Evolutionary conservation across 805 yeast species (phyloP).

Genomic region (Ogataea polymorpha): DNA sequence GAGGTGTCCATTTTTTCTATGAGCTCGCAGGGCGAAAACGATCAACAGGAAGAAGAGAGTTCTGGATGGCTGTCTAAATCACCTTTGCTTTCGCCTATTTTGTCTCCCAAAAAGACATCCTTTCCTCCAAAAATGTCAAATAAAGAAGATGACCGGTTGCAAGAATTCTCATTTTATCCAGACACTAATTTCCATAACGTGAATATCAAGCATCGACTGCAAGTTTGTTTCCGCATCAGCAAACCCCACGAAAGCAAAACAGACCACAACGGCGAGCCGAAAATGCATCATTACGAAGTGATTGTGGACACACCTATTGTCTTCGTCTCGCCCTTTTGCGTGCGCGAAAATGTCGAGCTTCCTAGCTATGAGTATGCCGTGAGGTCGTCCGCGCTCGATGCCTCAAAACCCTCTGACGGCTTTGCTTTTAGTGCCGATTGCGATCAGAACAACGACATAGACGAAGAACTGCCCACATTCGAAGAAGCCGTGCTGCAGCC

Average conservation of each 20-base stretch:
- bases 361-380: slow-evolving; percentile 38
- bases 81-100: slow-evolving; percentile 18
- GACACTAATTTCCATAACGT: slow-evolving; percentile 64
- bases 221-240: slow-evolving; percentile 65
- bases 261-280: slow-evolving; percentile 32
- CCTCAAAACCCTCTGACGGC: not conserved
- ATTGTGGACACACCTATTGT: slow-evolving; percentile 75
- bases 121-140: slow-evolving; percentile 10
- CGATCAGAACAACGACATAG: slow-evolving; percentile 13
- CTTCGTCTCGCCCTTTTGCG: slow-evolving; percentile 42
- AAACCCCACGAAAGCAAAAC: slow-evolving; percentile 48
- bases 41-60: slow-evolving; percentile 12
- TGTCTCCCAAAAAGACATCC: slow-evolving; percentile 17
- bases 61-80: slow-evolving; percentile 24
- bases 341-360: slow-evolving; percentile 34
- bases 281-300: slow-evolving; percentile 74
- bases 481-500: slow-evolving; percentile 58
- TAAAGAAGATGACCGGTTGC: slow-evolving; percentile 18
- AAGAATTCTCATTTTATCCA: slow-evolving; percentile 44
- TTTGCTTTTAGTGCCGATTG: slow-evolving; percentile 14
- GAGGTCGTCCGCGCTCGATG: slow-evolving; percentile 18
- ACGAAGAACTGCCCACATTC: slow-evolving; percentile 50
- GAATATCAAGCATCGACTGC: slow-evolving; percentile 63
- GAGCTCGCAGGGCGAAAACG: slow-evolving; percentile 22
- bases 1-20: slow-evolving; percentile 29